Conservation (phyloP, 768 basidiomycete genomes). For the Rickenella mellea region DNA sequence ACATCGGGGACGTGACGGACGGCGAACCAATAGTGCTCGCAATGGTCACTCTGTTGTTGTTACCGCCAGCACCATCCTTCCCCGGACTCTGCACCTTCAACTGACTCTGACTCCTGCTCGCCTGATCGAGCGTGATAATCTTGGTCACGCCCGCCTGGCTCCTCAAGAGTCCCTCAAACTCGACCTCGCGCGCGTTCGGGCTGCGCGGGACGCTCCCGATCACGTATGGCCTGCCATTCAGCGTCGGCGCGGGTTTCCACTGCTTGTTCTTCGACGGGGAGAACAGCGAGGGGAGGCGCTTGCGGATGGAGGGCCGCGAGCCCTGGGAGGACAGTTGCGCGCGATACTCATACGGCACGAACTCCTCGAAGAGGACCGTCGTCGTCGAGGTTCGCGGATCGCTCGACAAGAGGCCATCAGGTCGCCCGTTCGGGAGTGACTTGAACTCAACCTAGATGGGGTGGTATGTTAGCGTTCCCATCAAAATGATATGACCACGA, state of each 20-base stretch:
- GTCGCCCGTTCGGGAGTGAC: slow-evolving; percentile 38
- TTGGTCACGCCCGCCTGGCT: slow-evolving; percentile 37
- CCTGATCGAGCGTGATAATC: slow-evolving; percentile 21
- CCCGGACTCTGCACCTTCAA: background rate
- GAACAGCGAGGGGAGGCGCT: slow-evolving; percentile 66
- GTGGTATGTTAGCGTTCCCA: background rate
- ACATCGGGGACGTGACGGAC: too few species aligned
- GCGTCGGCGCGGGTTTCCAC: slow-evolving; percentile 77
- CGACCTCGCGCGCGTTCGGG: slow-evolving; percentile 51
- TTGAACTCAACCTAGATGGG: slow-evolving; percentile 74
- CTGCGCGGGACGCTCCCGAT: slow-evolving; percentile 47
- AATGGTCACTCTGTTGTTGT: too few species aligned
- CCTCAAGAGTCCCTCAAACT: slow-evolving; percentile 70
- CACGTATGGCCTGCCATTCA: slow-evolving; percentile 72
- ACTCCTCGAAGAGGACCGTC: slow-evolving; percentile 86
- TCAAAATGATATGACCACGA: background rate
- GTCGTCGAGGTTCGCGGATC: slow-evolving; percentile 70
- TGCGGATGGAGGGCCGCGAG: slow-evolving; percentile 29
- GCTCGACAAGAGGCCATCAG: slow-evolving; percentile 3
- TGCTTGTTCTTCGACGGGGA: slow-evolving; percentile 41
- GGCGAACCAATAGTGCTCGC: too few species aligned
- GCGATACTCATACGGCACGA: slow-evolving; percentile 82
- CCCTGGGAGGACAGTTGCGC: slow-evolving; percentile 50
- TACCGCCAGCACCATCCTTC: slow-evolving; percentile 1
- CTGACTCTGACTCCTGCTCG: slow-evolving; percentile 1